These are phyloP conservation scores for Neocatenulostroma microsporum DNA, from an alignment of 2,329 filamentous ascomycete species.

Conservation along the genomic window DNA sequence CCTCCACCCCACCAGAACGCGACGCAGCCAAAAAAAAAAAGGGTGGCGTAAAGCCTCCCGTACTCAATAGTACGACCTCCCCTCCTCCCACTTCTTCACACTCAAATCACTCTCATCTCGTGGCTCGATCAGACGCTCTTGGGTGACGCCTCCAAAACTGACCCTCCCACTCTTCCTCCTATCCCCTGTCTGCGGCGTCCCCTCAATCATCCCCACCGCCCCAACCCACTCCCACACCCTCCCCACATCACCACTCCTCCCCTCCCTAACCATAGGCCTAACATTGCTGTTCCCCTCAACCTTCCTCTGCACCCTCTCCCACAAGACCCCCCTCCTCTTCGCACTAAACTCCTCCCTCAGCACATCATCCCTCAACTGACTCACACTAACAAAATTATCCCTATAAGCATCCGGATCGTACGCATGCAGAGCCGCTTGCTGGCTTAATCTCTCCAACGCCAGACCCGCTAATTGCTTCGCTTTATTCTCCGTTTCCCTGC, in stretches of 20 bases:
- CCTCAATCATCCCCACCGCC: constrained; percentile 36
- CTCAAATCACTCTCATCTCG: constrained; percentile 11
- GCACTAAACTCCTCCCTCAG: constrained; percentile 73
- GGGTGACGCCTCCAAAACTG: constrained; percentile 20
- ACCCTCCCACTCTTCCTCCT: constrained; percentile 24
- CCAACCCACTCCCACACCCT: constrained; percentile 64
- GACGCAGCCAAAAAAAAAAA: no score
- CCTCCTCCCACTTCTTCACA: constrained; percentile 41
- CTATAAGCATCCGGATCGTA: constrained; percentile 54
- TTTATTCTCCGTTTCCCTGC: constrained; percentile 58
- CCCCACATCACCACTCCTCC: constrained; percentile 47
- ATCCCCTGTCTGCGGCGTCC: constrained; percentile 7
- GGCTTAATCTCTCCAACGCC: constrained; percentile 75
- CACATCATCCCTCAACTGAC: constrained; percentile 85
- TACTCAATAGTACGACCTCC: constrained; percentile 40
- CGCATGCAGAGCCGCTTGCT: constrained; percentile 73
- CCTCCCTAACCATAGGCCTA: constrained; percentile 63
- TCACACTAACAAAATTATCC: constrained; percentile 77
- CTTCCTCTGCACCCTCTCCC: constrained; percentile 72
- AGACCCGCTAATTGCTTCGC: constrained; percentile 74
- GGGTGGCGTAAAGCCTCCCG: no score
- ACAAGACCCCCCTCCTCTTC: constrained; percentile 68
- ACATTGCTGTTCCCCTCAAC: constrained; percentile 95
- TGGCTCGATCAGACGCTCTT: constrained; percentile 12
- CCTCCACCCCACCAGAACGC: no score